A percentile compares a stretch with the other conserved stretches of the same genome.
Evolutionary conservation across 2,329 filamentous ascomycete genomes (phyloP).

Genomic region (Periconia sp.): DNA sequence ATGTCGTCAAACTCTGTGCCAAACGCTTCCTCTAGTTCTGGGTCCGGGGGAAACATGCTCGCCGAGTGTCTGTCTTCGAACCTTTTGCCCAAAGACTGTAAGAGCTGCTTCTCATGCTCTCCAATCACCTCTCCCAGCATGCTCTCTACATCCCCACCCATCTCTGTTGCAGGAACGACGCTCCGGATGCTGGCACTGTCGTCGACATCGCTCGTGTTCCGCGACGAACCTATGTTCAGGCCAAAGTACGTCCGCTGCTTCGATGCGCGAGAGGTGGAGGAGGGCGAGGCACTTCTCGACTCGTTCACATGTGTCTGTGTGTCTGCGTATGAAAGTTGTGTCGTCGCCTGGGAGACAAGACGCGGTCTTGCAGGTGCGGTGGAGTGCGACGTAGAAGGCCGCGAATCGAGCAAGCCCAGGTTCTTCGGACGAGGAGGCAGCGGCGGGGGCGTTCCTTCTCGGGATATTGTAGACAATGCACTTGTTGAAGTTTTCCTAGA

Average conservation of each 20-base stretch:
- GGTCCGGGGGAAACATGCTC: conserved; percentile 52
- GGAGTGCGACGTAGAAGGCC: conserved; percentile 49
- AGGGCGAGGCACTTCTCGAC: conserved; percentile 29
- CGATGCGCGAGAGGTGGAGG: conserved; percentile 36
- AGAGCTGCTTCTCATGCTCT: conserved; percentile 70
- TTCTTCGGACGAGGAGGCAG: conserved; percentile 60
- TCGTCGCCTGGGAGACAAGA: conserved; percentile 73
- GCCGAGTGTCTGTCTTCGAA: conserved; percentile 61
- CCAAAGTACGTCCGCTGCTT: conserved; percentile 47
- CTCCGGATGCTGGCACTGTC: conserved; percentile 72
- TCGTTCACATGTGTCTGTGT: conserved; percentile 73
- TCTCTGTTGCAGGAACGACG: conserved; percentile 67
- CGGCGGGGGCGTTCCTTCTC: conserved; percentile 60
- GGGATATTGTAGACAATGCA: conserved; percentile 29
- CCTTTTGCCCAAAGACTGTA: conserved; percentile 70
- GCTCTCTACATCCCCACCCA: conserved; percentile 77
- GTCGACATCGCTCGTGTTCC: conserved; percentile 62
- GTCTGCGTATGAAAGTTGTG: conserved; percentile 81
- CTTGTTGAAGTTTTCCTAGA: conserved; percentile 34
- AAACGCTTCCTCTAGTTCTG: conserved; percentile 68
- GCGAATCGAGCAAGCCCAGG: conserved; percentile 35
- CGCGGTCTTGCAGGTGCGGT: conserved; percentile 46
- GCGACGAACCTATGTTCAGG: conserved; percentile 49
- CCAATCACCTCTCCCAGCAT: conserved; percentile 74
- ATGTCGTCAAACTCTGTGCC: conserved; percentile 79